A percentile compares a stretch with the other conserved stretches of the same genome.
Conservation (phyloP, 164 flowering plant species). For the Magnolia changhungtana region DNA sequence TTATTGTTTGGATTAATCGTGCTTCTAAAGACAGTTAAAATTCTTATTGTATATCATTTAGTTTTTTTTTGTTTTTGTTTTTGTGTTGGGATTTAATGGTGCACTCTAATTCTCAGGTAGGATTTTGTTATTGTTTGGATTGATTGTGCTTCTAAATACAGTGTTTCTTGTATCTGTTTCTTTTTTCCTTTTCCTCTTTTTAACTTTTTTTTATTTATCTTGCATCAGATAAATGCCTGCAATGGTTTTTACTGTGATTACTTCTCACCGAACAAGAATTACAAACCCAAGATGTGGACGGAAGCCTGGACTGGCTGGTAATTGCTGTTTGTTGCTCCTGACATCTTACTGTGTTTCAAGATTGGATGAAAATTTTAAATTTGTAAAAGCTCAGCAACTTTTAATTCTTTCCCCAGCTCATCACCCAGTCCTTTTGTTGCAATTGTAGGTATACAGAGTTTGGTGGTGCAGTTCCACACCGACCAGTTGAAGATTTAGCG, state of each 20-base stretch:
- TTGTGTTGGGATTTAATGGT: background rate
- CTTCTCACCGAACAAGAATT: slow-evolving; percentile 89
- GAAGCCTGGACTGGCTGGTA: slow-evolving; percentile 99
- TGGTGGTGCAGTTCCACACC: slow-evolving; percentile 85
- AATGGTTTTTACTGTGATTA: slow-evolving; percentile 97
- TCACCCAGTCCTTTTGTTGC: background rate
- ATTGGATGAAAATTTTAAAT: background rate
- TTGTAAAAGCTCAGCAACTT: background rate
- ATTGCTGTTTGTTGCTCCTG: slow-evolving; percentile 5
- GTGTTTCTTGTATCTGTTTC: background rate
- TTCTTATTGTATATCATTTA: background rate
- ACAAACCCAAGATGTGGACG: slow-evolving; percentile 98
- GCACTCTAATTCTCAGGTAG: background rate
- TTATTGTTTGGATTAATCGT: background rate
- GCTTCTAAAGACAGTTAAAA: background rate
- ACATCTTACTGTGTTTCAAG: background rate
- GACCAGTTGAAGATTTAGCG: slow-evolving; percentile 96
- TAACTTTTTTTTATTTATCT: background rate
- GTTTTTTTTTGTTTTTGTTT: no score
- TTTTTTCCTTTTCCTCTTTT: background rate
- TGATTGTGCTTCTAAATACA: background rate
- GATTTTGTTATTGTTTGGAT: background rate
- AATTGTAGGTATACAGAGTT: slow-evolving; percentile 78
- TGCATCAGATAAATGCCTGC: slow-evolving; percentile 81
- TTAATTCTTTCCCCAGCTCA: background rate